phyloP scores from a whole-genome alignment of 768 basidiomycete genomes.

The Pluteus cervinus region DNA sequence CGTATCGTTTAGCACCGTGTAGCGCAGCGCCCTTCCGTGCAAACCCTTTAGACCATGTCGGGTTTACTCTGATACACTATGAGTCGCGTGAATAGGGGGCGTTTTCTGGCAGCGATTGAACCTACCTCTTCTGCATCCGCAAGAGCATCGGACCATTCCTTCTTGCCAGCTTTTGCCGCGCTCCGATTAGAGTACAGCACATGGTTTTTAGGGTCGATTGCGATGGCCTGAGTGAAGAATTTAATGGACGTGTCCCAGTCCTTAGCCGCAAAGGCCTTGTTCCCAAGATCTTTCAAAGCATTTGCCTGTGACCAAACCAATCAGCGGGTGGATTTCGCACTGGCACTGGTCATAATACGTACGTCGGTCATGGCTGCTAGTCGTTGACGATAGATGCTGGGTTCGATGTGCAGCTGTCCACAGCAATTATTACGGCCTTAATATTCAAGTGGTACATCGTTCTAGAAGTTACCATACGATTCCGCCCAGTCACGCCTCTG shows the following conservation, averaged over 20 bases:
- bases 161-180: constrained; percentile 85
- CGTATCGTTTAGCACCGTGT: constrained; percentile 74
- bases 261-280: constrained; percentile 93
- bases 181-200: constrained; percentile 93
- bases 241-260: constrained; percentile 87
- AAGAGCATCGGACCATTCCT: constrained; percentile 68
- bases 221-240: constrained; percentile 77
- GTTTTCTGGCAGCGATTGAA: constrained; percentile 10
- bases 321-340: background rate
- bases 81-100: too few species aligned
- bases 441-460: constrained; percentile 12
- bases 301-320: constrained; percentile 26
- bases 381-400: too few species aligned
- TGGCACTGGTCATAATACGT: constrained; percentile 11
- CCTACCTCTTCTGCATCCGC: constrained; percentile 87
- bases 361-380: constrained; percentile 35
- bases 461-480: constrained; percentile 22
- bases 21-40: constrained; percentile 90
- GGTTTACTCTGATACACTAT: constrained; percentile 75
- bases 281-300: constrained; percentile 85
- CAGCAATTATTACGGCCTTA: too few species aligned
- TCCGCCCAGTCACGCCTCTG: constrained; percentile 19
- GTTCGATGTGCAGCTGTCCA: too few species aligned
- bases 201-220: constrained; percentile 75
- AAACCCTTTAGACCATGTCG: constrained; percentile 86